phyloP scores from a whole-genome alignment of 2,329 filamentous ascomycete species.

The Cadophora sp. region DNA sequence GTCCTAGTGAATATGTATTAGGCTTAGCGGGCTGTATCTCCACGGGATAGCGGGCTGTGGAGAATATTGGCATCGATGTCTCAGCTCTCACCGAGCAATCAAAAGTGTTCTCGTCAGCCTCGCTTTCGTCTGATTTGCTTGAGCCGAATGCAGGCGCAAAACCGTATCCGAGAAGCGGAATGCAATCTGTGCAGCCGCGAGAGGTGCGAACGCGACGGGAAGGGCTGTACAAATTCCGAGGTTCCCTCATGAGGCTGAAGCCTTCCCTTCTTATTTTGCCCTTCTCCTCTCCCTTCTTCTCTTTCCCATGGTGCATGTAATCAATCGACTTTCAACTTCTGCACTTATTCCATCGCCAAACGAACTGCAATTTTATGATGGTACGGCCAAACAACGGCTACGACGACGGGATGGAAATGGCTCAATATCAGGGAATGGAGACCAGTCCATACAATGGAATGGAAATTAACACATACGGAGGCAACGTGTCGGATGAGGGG shows the following conservation, averaged over 20 bases:
- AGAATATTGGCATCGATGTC: slow-evolving; percentile 18
- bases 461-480: slow-evolving; percentile 27
- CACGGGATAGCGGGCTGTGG: slow-evolving; percentile 15
- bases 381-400: slow-evolving; percentile 20
- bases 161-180: too few relatives aligned
- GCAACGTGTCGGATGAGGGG: slow-evolving; percentile 26
- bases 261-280: slow-evolving; percentile 4
- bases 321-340: not conserved
- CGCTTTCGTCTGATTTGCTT: slow-evolving; percentile 14
- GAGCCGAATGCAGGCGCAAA: slow-evolving; percentile 12
- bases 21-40: slow-evolving; percentile 11
- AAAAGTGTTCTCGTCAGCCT: slow-evolving; percentile 8
- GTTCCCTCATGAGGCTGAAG: slow-evolving; percentile 19
- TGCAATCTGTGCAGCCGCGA: too few relatives aligned
- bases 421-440: slow-evolving; percentile 30
- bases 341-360: not conserved
- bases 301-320: not conserved
- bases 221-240: slow-evolving; percentile 18
- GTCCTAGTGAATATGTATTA: not conserved
- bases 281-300: not conserved
- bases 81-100: slow-evolving; percentile 20
- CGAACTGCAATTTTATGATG: not conserved
- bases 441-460: slow-evolving; percentile 27
- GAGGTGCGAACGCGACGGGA: not conserved
- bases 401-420: slow-evolving; percentile 28